A percentile compares a stretch with the other conserved stretches of the same genome.
Conservation (phyloP, 139 green algal genomes). For the Tetradesmus lagerheimii region DNA sequence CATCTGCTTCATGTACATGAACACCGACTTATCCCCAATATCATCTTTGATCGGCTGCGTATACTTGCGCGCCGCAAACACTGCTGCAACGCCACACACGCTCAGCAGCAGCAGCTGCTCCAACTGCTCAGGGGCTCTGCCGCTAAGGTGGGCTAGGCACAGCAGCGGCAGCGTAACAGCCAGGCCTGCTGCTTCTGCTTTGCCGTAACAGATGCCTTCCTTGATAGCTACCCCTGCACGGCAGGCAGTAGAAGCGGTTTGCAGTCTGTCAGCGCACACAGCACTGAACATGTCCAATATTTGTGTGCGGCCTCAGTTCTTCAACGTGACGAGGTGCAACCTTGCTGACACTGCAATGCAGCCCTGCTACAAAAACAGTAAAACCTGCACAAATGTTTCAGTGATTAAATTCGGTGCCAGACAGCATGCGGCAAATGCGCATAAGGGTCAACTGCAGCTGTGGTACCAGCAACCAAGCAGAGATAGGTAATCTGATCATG, state of each 20-base stretch:
- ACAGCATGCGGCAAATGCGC: too few species aligned
- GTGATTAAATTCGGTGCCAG: too few species aligned
- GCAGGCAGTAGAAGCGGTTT: neutral
- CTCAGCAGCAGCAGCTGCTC: constrained; percentile 57
- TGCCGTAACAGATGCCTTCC: constrained; percentile 92
- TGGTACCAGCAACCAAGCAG: too few species aligned
- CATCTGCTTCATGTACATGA: constrained; percentile 59
- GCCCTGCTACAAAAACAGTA: too few species aligned
- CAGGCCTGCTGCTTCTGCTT: constrained; percentile 52
- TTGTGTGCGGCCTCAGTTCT: too few species aligned
- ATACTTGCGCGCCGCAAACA: constrained; percentile 93
- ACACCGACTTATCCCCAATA: constrained; percentile 95
- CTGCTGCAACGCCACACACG: constrained; percentile 48
- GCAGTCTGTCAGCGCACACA: too few species aligned
- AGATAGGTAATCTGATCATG: too few species aligned
- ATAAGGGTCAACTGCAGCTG: too few species aligned
- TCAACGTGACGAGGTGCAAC: too few species aligned
- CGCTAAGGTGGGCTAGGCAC: constrained; percentile 56
- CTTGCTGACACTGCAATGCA: too few species aligned
- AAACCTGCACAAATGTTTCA: too few species aligned
- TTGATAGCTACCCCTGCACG: constrained; percentile 85
- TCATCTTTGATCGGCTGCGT: constrained; percentile 94
- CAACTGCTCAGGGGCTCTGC: neutral
- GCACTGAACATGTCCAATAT: too few species aligned
- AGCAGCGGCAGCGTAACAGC: constrained; percentile 24